phyloP scores from a whole-genome alignment of 202 grass and related monocot genomes.

The Setaria viridis region DNA sequence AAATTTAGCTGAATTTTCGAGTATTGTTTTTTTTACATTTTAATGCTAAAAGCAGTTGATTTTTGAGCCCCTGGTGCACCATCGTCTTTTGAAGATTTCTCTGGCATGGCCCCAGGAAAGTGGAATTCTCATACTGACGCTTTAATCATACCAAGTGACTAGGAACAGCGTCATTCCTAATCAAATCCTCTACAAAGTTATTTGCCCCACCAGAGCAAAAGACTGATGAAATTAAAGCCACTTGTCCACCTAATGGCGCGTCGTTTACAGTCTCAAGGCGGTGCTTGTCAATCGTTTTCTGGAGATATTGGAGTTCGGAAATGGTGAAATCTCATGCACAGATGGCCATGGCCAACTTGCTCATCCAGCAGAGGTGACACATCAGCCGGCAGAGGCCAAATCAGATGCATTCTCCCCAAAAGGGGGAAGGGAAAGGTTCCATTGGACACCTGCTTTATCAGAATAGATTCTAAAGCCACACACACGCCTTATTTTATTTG shows the following conservation, averaged over 20 bases:
- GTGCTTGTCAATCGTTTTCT: constrained; percentile 27
- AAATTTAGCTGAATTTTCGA: no score
- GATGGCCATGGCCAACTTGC: constrained; percentile 27
- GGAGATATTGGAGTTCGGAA: background rate
- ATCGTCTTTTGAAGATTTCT: constrained; percentile 25
- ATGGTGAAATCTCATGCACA: background rate
- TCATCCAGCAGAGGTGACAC: constrained; percentile 33
- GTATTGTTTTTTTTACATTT: background rate
- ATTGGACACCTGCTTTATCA: constrained; percentile 13
- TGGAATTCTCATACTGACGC: constrained; percentile 18
- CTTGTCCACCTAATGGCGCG: background rate
- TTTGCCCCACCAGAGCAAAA: background rate
- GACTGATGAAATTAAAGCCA: background rate
- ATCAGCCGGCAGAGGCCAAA: constrained; percentile 22
- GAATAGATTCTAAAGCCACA: constrained; percentile 54
- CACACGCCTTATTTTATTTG: constrained; percentile 29
- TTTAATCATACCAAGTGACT: constrained; percentile 14
- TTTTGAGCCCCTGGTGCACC: background rate
- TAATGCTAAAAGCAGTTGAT: background rate
- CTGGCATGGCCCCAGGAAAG: background rate
- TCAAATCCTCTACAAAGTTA: background rate
- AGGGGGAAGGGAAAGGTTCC: constrained; percentile 22
- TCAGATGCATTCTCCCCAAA: constrained; percentile 39
- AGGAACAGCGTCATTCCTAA: constrained; percentile 36
- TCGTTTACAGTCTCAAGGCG: background rate